Percentiles rank a stretch among this genome's conserved stretches.
Evolutionary conservation across 148 eudicot genomes (phyloP).

Genomic region (Camellia sinensis): DNA sequence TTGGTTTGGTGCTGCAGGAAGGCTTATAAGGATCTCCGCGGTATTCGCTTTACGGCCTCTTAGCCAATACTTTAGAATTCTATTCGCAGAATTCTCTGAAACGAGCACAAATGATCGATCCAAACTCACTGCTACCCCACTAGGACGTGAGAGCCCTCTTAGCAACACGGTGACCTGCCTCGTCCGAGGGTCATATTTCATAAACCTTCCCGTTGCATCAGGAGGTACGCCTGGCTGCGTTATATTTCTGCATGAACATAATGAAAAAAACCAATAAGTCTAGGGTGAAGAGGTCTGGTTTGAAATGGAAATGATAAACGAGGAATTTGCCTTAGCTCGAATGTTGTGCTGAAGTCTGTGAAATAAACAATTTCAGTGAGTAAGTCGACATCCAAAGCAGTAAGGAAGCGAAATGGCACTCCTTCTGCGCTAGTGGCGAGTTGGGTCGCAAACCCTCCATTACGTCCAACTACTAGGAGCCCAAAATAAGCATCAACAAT

Average conservation of each 20-base stretch:
- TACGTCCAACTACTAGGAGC: background rate
- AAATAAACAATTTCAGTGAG: background rate
- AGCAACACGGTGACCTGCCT: slow-evolving; percentile 7
- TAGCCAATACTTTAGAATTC: slow-evolving; percentile 9
- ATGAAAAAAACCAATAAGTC: background rate
- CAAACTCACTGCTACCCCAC: background rate
- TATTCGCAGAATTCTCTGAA: background rate
- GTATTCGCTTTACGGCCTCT: background rate
- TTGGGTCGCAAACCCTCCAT: slow-evolving; percentile 8
- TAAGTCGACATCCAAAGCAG: background rate
- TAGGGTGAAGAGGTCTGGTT: no score
- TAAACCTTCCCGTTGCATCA: slow-evolving; percentile 10
- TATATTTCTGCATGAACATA: background rate
- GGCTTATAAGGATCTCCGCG: background rate
- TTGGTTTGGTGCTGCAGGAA: slow-evolving; percentile 3
- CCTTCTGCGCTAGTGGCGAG: slow-evolving; percentile 5
- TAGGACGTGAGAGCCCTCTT: background rate
- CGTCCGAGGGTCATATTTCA: slow-evolving; percentile 6
- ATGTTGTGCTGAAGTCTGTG: background rate
- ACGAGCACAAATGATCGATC: background rate
- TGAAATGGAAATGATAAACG: background rate
- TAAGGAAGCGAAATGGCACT: background rate
- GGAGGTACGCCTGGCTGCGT: background rate
- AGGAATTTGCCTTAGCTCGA: background rate
- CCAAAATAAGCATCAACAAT: no score